Conservation (phyloP, 306 rosid genomes). For the Hippophae gyantsensis region DNA sequence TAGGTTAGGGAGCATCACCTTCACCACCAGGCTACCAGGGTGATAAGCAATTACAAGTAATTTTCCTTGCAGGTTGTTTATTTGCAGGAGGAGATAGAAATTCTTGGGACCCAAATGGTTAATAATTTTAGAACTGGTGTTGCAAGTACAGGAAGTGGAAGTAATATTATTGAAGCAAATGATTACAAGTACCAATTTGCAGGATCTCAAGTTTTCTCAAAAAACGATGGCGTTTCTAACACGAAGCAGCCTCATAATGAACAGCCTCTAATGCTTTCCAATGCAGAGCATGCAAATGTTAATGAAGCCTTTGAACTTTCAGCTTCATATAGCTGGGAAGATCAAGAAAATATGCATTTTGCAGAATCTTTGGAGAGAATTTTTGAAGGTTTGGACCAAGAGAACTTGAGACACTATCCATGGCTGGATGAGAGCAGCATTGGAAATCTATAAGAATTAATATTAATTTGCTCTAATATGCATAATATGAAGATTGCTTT, state of each 20-base stretch:
- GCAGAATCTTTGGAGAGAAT: slow-evolving; percentile 34
- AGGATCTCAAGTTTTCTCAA: slow-evolving; percentile 27
- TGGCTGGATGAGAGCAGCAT: slow-evolving; percentile 33
- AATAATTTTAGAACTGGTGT: slow-evolving; percentile 17
- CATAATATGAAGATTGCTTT: not conserved
- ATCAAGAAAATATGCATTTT: slow-evolving; percentile 21
- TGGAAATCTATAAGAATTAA: slow-evolving; percentile 13
- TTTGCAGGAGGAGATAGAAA: slow-evolving; percentile 85
- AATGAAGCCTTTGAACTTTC: slow-evolving; percentile 21
- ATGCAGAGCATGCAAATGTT: slow-evolving; percentile 12
- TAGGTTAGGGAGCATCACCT: too few relatives aligned
- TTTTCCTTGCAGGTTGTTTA: slow-evolving; percentile 44
- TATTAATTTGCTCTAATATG: not conserved
- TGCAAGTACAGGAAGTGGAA: slow-evolving; percentile 19
- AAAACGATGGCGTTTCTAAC: slow-evolving; percentile 27
- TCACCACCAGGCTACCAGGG: too few relatives aligned
- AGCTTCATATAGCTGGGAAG: slow-evolving; percentile 28
- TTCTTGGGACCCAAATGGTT: slow-evolving; percentile 47
- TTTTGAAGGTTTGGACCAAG: slow-evolving; percentile 47
- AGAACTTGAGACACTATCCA: slow-evolving; percentile 36
- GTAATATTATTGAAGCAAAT: slow-evolving; percentile 24
- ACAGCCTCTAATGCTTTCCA: slow-evolving; percentile 25
- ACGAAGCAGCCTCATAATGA: slow-evolving; percentile 34
- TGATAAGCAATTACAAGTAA: too few relatives aligned
- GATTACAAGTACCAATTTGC: slow-evolving; percentile 13